A percentile compares a stretch with the other conserved stretches of the same genome.
phyloP scores from a whole-genome alignment of 1,284 basidiomycete genomes.

The Ganoderma sinense region DNA sequence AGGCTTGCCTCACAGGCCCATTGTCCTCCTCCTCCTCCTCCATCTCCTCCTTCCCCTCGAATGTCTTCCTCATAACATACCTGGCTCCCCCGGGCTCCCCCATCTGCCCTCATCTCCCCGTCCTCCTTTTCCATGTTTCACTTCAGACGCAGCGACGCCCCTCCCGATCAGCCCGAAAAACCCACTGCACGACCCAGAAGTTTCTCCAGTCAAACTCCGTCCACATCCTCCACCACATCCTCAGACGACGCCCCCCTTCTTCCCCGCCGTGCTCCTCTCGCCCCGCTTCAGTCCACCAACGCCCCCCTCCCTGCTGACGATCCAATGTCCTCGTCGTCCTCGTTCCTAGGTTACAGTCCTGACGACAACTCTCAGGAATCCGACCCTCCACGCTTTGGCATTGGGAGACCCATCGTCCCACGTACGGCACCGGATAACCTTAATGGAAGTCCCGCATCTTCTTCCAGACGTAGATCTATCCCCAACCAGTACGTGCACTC shows the following conservation, averaged over 20 bases:
- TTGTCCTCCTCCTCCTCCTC: conserved; percentile 13
- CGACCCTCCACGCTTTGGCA: conserved; percentile 34
- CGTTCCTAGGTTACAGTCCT: conserved; percentile 35
- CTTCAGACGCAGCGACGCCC: conserved; percentile 27
- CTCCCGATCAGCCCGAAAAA: conserved; percentile 31
- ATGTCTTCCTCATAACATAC: conserved; percentile 22
- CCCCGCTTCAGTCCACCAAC: conserved; percentile 38
- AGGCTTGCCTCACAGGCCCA: conserved; percentile 8
- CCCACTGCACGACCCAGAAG: conserved; percentile 26
- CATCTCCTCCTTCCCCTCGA: conserved; percentile 15
- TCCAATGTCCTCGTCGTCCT: conserved; percentile 38
- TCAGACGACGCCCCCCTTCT: conserved; percentile 18
- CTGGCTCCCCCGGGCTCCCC: conserved; percentile 1
- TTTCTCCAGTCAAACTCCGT: conserved; percentile 24
- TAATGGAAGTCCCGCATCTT: conserved; percentile 24
- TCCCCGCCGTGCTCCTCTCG: conserved; percentile 38
- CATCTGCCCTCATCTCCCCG: neutral
- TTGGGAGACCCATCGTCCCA: conserved; percentile 37
- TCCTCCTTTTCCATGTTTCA: conserved; percentile 29
- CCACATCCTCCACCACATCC: conserved; percentile 20
- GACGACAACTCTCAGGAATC: conserved; percentile 36
- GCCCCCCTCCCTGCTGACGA: conserved; percentile 32
- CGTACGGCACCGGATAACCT: conserved; percentile 34
- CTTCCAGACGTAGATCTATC: conserved; percentile 38
- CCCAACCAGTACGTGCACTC: conserved; percentile 38